Base-by-base conservation (phyloP, 192 early-diverging fungal genomes). In the Cetraspora pellucida region DNA sequence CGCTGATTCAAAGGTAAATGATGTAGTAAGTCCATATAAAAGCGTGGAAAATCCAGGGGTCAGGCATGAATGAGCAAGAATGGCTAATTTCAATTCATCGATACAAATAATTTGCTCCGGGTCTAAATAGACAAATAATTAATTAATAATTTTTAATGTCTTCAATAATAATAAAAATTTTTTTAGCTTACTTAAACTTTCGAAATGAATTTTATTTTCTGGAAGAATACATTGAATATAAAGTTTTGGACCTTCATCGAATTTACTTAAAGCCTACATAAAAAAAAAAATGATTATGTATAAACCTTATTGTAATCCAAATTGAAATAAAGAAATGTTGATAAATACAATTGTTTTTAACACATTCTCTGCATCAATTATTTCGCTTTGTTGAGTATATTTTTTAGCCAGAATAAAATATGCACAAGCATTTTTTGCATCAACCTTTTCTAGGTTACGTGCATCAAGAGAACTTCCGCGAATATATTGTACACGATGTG, bases 181-280 rank as follows among this genome's bases (percentile, higher is more conserved):
- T 17, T 54, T 31, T 9, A 76, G 43, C 74, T 37, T 76, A 76
- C 74, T 50, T 66, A 76, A 76, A 50, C 74, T 76, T 50, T 76
- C 74, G 37, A 76, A 76, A 52, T 76, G 74, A 76, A 76, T 30
- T 66, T 76, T 76, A 66, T 76, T 76, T 45, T 76, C 74, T 7
- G 74, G 74, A 17, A 76, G 63, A 54, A 76, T 76, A 27, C 74
- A 76, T 52, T 76, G 74, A 66, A 76, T 76, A 66, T 76, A 76
- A 30, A 76, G 46, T 55, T 76, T 76, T 28, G 74, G 74, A 11
- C 74, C 74, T n/a, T 66, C 61, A 52, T 76, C 23, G 17, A 63
- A 76, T 66, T 76, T 76, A 5, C 74, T 65, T 37, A 76, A 52
- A 46, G 74, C 74, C 74, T 76, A 19, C 10, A 14, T 37, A 37